A percentile compares a stretch with the other conserved stretches of the same genome.
Evolutionary conservation across 352 stramenopile genomes (phyloP).

Genomic region (Globisporangium paroecandrum): DNA sequence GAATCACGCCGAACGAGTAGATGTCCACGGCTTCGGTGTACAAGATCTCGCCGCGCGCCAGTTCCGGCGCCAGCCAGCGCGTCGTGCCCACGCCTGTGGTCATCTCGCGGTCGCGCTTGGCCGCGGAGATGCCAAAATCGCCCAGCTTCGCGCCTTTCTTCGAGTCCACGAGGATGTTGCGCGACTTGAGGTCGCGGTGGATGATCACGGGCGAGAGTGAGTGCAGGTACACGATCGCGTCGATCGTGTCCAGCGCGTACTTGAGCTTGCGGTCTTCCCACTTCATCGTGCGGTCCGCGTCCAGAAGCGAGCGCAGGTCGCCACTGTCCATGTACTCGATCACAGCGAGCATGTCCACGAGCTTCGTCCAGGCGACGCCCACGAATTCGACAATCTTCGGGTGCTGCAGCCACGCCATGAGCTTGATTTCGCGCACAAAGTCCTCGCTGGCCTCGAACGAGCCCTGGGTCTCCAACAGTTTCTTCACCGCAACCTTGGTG

Average conservation of each 20-base stretch:
- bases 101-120: constrained; percentile 56
- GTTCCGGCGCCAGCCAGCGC: constrained; percentile 61
- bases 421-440: constrained; percentile 66
- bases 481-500: constrained; percentile 56
- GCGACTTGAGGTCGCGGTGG: constrained; percentile 70
- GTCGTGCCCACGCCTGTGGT: constrained; percentile 59
- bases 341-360: constrained; percentile 64
- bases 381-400: constrained; percentile 66
- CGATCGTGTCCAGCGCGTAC: constrained; percentile 59
- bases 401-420: constrained; percentile 69
- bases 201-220: constrained; percentile 62
- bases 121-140: constrained; percentile 64
- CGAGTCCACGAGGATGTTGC: constrained; percentile 62
- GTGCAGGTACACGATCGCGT: constrained; percentile 69
- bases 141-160: constrained; percentile 62
- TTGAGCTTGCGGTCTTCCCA: constrained; percentile 43
- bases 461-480: constrained; percentile 39
- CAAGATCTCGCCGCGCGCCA: constrained; percentile 49
- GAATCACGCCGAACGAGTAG: constrained; percentile 66
- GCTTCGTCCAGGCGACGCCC: constrained; percentile 69
- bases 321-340: constrained; percentile 71
- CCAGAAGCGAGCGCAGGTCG: constrained; percentile 54
- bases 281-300: constrained; percentile 26
- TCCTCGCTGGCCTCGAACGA: constrained; percentile 52
- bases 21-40: constrained; percentile 70